Conservation (phyloP, 2,329 filamentous ascomycete species). For the Beauveria rudraprayagi region DNA sequence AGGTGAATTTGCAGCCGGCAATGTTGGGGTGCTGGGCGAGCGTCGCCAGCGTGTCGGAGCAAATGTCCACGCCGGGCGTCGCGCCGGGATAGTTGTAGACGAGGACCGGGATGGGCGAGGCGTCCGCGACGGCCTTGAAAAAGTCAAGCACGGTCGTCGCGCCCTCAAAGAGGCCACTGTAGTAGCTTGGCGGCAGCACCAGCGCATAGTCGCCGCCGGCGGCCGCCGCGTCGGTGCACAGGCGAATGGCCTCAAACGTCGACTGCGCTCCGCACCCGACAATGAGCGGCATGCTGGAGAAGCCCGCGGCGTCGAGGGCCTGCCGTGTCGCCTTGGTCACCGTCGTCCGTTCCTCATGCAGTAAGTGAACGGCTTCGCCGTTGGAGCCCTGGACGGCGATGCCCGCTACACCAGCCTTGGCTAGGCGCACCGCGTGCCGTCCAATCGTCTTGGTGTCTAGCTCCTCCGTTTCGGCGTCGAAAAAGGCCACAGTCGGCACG, state of each 20-base stretch:
- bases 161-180: conserved; percentile 56
- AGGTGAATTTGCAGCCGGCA: conserved; percentile 61
- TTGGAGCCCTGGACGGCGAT: conserved; percentile 75
- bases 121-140: conserved; percentile 56
- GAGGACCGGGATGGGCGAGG: conserved; percentile 55
- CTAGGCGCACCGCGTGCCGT: conserved; percentile 59
- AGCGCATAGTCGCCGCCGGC: conserved; percentile 69
- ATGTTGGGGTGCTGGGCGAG: conserved; percentile 57
- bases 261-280: conserved; percentile 70
- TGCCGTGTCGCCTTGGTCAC: conserved; percentile 63
- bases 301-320: conserved; percentile 58
- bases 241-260: conserved; percentile 61
- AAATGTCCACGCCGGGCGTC: conserved; percentile 55
- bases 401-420: conserved; percentile 63
- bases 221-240: conserved; percentile 60
- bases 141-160: conserved; percentile 49
- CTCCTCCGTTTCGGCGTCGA: conserved; percentile 56
- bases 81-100: conserved; percentile 64
- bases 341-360: conserved; percentile 58
- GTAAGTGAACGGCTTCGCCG: conserved; percentile 73
- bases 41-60: conserved; percentile 52
- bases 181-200: conserved; percentile 70
- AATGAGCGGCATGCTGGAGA: conserved; percentile 59
- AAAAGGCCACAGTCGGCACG: conserved; percentile 69
- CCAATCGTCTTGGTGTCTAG: conserved; percentile 55